Conservation (phyloP, 2,329 filamentous ascomycete genomes). For the Hymenoscyphus fraxineus region DNA sequence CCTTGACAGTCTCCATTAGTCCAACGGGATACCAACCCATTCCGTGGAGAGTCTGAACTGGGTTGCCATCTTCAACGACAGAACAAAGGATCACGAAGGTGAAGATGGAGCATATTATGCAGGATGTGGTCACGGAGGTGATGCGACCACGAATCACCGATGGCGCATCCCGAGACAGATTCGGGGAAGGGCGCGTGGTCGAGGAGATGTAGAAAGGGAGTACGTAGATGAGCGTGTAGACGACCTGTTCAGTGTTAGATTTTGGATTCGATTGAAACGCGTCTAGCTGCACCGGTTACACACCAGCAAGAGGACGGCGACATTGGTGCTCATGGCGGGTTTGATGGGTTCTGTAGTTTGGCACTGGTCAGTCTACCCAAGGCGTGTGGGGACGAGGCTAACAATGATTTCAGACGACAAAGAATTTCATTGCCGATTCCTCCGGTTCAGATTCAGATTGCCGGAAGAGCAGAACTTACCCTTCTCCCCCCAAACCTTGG, state of each 20-base stretch:
- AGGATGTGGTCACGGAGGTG: slow-evolving; percentile 73
- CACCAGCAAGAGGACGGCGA: slow-evolving; percentile 29
- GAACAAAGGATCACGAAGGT: slow-evolving; percentile 65
- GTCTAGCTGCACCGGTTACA: slow-evolving; percentile 3
- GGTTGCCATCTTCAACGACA: slow-evolving; percentile 44
- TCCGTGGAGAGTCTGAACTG: slow-evolving; percentile 57
- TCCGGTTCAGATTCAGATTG: neutral
- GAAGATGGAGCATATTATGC: slow-evolving; percentile 60
- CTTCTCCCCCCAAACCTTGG: slow-evolving; percentile 25
- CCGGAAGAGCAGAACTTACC: slow-evolving; percentile 19
- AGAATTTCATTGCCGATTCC: neutral
- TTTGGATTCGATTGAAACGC: slow-evolving; percentile 4
- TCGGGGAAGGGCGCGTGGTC: slow-evolving; percentile 73
- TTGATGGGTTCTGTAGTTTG: slow-evolving; percentile 24
- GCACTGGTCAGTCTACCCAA: slow-evolving; percentile 5
- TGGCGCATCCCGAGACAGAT: slow-evolving; percentile 79
- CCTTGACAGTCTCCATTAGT: slow-evolving; percentile 57
- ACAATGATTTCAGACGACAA: neutral
- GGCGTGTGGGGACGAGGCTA: slow-evolving; percentile 6
- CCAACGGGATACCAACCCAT: slow-evolving; percentile 81
- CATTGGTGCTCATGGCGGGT: slow-evolving; percentile 27
- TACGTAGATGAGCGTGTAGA: slow-evolving; percentile 87
- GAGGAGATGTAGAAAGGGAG: slow-evolving; percentile 82
- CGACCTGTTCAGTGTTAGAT: slow-evolving; percentile 46
- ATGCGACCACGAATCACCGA: slow-evolving; percentile 85